Evolutionary conservation across 108 stramenopile genomes (phyloP), one percentile per base, ranked within the genome.

Genomic region (Mayamaea pseudoterrestris): DNA sequence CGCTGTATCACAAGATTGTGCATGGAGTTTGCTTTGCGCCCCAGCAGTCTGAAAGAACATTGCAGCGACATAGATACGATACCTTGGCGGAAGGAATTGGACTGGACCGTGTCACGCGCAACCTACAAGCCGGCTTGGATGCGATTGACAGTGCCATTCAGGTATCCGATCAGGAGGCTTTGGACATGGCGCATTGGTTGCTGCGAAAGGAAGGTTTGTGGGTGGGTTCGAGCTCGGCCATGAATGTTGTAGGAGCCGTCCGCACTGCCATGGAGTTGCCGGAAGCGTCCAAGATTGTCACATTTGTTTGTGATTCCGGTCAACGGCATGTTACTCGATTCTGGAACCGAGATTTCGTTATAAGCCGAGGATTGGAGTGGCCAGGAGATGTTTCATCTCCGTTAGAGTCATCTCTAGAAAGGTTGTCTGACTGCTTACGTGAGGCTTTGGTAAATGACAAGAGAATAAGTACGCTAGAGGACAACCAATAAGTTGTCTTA

Each of bases 11-110:
- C 50, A 80, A 80, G 34, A 78, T 98, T 20, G 75, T 85, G 44
- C 61, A 90, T 55, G 93, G 93, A 1, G 88, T 98, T 8, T 93
- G 91, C 23, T 96, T 83, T 66, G 67, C 93, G 23, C 25, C 61
- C 7, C 70, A 95, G 47, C 92, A 93, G 74, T 48, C 56, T 26
- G 96, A 98, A 63, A 56, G 78, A 27, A 55, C 30, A 7, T 53
- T 98, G 5, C 45, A 68, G 9, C 61, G 83, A 36, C 94, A 98
- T 76, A 70, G 97, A 36, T 96, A 98, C 61, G 95, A 98, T 64
- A 92, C 92, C 22, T 46, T 96, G 26, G 93, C 84, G 6, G 97
- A 96, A 66, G 95, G 97, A 2, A 94, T 98, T 34, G 97, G 97
- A 27, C 58, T 96, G 47, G 97, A 98, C 62, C 78, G 95, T 23